phyloP scores from a whole-genome alignment of 371 early-diverging fungal genomes.

The Parasitella parasitica region DNA sequence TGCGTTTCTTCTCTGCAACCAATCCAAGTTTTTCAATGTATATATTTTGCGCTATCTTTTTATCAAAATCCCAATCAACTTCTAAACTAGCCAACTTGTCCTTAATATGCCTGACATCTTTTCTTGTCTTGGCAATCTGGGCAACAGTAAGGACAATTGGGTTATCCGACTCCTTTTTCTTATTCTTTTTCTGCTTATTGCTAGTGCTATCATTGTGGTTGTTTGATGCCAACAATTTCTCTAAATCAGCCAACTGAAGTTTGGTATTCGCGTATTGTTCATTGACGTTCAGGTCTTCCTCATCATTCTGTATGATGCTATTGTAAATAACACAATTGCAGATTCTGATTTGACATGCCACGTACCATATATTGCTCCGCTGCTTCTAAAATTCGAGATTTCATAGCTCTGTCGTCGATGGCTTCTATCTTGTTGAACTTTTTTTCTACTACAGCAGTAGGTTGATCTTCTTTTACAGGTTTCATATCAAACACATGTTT shows the following conservation, averaged over 20 bases:
- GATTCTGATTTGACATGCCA: background rate
- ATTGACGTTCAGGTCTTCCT: constrained; percentile 32
- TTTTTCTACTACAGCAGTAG: background rate
- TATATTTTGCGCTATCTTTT: constrained; percentile 34
- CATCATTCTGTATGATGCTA: constrained; percentile 25
- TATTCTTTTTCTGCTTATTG: constrained; percentile 27
- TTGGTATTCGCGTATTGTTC: constrained; percentile 31
- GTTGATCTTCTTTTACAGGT: background rate
- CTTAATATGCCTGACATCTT: constrained; percentile 49
- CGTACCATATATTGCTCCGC: constrained; percentile 27
- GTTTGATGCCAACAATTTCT: constrained; percentile 20
- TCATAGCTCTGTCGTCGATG: constrained; percentile 16
- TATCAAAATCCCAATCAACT: constrained; percentile 52
- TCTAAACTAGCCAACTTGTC: constrained; percentile 45
- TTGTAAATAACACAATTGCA: background rate
- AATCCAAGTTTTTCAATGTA: constrained; percentile 23
- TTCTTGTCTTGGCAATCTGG: constrained; percentile 26
- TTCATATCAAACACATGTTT: background rate
- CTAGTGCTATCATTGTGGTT: background rate
- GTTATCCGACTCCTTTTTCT: constrained; percentile 13
- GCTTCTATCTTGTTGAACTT: background rate
- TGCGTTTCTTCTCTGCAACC: constrained; percentile 31
- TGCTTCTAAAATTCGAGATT: constrained; percentile 32
- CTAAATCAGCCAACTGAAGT: constrained; percentile 23
- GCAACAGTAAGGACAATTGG: background rate